These are phyloP conservation scores for Saccharum hybrid DNA, from an alignment of 202 grass and related monocot genomes.

Conservation along the genomic window DNA sequence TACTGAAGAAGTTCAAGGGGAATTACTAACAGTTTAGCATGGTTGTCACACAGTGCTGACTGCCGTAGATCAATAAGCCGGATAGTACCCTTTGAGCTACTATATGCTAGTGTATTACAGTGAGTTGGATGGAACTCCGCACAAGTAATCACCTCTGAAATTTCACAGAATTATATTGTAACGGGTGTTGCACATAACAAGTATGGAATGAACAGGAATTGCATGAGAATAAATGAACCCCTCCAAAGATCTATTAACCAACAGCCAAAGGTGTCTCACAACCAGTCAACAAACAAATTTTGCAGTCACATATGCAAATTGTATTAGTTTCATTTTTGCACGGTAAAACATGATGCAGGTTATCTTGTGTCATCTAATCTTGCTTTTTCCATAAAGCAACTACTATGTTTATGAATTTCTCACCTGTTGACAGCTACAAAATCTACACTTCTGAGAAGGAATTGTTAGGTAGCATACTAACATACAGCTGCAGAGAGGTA, in stretches of 20 bases:
- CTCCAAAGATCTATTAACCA: conserved; percentile 21
- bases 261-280: conserved; percentile 28
- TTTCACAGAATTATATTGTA: conserved; percentile 50
- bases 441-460: neutral
- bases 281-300: conserved; percentile 36
- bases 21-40: conserved; percentile 94
- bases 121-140: conserved; percentile 91
- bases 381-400: conserved; percentile 22
- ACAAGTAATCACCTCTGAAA: conserved; percentile 98
- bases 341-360: conserved; percentile 20
- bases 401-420: conserved; percentile 14
- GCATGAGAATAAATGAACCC: conserved; percentile 20
- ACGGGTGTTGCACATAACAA: conserved; percentile 42
- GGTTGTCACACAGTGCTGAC: conserved; percentile 87
- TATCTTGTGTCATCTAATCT: conserved; percentile 18
- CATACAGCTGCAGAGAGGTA: conserved; percentile 23
- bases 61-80: conserved; percentile 93
- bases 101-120: conserved; percentile 91
- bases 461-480: conserved; percentile 28
- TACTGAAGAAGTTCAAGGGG: conserved; percentile 42
- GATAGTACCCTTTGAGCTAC: conserved; percentile 97
- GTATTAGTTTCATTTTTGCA: conserved; percentile 10
- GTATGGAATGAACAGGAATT: conserved; percentile 33
- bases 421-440: conserved; percentile 20
- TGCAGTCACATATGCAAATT: conserved; percentile 23